phyloP scores from a whole-genome alignment of 139 green algal genomes.

The Edaphochlamys debaryana region DNA sequence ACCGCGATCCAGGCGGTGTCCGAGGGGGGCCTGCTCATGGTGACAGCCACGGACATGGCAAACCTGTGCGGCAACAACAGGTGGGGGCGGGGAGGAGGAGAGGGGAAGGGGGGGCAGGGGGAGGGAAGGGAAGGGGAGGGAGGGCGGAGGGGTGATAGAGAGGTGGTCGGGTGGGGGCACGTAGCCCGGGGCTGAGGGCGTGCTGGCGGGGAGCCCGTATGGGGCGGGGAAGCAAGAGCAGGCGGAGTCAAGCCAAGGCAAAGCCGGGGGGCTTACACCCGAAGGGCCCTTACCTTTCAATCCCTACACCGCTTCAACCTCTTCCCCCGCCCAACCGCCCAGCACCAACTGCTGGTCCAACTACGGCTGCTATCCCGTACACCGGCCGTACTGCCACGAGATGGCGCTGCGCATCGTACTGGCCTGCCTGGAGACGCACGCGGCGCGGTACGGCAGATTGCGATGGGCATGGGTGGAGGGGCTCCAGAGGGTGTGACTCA shows the following conservation, averaged over 20 bases:
- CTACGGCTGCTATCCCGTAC: conserved; percentile 93
- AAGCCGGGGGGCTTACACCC: not conserved
- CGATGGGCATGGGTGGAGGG: not conserved
- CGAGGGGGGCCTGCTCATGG: conserved; percentile 93
- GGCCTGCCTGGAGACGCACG: conserved; percentile 84
- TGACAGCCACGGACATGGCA: conserved; percentile 98
- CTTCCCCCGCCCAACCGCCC: not conserved
- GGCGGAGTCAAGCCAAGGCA: too few relatives aligned
- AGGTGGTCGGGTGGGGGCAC: too few relatives aligned
- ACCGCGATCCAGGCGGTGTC: conserved; percentile 88
- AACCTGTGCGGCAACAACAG: conserved; percentile 96
- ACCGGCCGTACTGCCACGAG: conserved; percentile 96
- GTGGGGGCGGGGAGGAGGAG: conserved; percentile 48
- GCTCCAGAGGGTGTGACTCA: too few relatives aligned
- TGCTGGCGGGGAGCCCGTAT: too few relatives aligned
- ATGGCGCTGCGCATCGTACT: conserved; percentile 95
- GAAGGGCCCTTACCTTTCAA: too few relatives aligned
- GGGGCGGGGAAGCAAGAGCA: too few relatives aligned
- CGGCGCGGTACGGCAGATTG: conserved; percentile 13
- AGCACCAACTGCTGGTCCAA: conserved; percentile 89
- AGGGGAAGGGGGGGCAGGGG: too few relatives aligned
- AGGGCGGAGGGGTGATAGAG: not conserved
- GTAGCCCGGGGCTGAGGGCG: too few relatives aligned
- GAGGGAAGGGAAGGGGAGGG: not conserved
- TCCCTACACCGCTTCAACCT: too few relatives aligned